phyloP scores from a whole-genome alignment of 225 moss, liverwort and hornwort species.

The Rhytidiadelphus loreus region DNA sequence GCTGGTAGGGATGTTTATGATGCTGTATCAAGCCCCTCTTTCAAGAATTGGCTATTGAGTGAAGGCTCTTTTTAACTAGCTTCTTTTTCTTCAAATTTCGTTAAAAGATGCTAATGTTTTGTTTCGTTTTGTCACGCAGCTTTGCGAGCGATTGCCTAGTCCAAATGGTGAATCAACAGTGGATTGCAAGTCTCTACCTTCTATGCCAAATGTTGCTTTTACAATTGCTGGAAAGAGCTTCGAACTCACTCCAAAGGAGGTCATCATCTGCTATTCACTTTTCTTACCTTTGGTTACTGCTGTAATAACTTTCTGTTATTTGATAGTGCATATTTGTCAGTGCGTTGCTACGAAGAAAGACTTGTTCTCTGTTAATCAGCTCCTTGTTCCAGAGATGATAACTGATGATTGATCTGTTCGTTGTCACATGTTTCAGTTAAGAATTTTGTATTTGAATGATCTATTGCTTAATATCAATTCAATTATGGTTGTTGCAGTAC shows the following conservation, averaged over 20 bases:
- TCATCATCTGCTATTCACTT: background rate
- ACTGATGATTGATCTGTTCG: background rate
- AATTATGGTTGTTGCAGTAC: constrained; percentile 46
- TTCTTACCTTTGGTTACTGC: background rate
- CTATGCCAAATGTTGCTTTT: constrained; percentile 80
- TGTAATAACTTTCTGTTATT: background rate
- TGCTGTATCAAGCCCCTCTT: background rate
- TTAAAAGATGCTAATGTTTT: background rate
- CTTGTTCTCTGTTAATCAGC: background rate
- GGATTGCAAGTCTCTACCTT: constrained; percentile 44
- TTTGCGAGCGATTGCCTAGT: constrained; percentile 85
- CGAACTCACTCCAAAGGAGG: constrained; percentile 70
- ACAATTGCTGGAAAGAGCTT: constrained; percentile 64
- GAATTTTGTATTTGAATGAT: background rate
- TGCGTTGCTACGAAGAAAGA: background rate
- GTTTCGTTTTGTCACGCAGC: constrained; percentile 19
- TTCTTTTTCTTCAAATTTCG: background rate
- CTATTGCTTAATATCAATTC: background rate
- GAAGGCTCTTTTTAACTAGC: background rate
- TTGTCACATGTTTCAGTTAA: background rate
- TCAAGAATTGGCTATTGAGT: background rate
- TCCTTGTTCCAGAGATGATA: background rate
- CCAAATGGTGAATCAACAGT: constrained; percentile 84
- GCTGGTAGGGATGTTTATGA: background rate
- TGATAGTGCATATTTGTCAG: background rate